Evolutionary conservation across 73 alveolate species (phyloP).

Genomic region (Paramecium primaurelia): DNA sequence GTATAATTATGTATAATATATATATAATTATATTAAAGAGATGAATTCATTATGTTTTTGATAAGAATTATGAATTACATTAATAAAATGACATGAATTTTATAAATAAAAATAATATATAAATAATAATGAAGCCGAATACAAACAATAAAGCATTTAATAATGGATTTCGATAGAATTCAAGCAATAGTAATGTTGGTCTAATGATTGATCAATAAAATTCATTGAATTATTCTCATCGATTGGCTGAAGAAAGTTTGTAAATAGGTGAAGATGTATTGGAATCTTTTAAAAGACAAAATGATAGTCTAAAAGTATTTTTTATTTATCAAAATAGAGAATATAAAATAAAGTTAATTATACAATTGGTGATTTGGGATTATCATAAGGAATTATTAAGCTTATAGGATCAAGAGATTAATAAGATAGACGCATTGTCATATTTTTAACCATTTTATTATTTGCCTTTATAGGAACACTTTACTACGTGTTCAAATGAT

Average conservation of each 20-base stretch:
- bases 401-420: slow-evolving; percentile 14
- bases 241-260: neutral
- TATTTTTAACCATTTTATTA: neutral
- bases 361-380: slow-evolving; percentile 17
- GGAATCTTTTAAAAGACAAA: neutral
- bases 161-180: neutral
- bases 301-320: neutral
- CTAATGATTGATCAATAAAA: neutral
- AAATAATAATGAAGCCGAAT: neutral
- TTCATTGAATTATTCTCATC: neutral
- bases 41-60: no score
- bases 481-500: slow-evolving; percentile 7
- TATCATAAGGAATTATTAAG: slow-evolving; percentile 21
- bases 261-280: slow-evolving; percentile 13
- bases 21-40: no score
- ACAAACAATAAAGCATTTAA: neutral
- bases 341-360: neutral
- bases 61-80: neutral
- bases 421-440: neutral
- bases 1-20: neutral
- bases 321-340: neutral
- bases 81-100: neutral
- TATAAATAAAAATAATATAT: neutral
- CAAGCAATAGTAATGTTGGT: neutral
- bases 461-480: neutral